These are phyloP conservation scores for Gymnopus androsaceus DNA, from an alignment of 1,284 basidiomycete species.

Conservation along the genomic window DNA sequence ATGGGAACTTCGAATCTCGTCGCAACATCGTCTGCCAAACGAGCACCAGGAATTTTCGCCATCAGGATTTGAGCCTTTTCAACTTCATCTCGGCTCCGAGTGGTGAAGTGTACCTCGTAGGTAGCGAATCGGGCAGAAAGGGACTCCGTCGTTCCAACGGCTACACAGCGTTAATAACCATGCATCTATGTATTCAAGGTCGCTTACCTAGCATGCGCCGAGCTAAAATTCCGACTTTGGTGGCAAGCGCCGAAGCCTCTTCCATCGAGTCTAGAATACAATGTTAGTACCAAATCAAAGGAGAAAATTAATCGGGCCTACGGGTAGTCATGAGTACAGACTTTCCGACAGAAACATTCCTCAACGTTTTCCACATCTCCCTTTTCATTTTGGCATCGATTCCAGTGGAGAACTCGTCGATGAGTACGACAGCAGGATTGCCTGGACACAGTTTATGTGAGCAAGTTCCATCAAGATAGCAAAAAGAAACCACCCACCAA, in stretches of 20 bases:
- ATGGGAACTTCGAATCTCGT: slow-evolving; percentile 79
- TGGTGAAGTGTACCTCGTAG: slow-evolving; percentile 80
- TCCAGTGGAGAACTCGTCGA: slow-evolving; percentile 84
- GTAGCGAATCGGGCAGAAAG: slow-evolving; percentile 68
- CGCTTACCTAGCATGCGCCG: slow-evolving; percentile 64
- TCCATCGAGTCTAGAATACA: slow-evolving; percentile 71
- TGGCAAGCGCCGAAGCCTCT: slow-evolving; percentile 77
- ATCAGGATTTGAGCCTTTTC: slow-evolving; percentile 60
- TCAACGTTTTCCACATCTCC: slow-evolving; percentile 78
- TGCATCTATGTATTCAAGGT: background rate
- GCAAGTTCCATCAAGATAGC: background rate
- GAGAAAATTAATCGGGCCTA: slow-evolving; percentile 39
- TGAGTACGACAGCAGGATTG: slow-evolving; percentile 75
- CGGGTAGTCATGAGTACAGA: slow-evolving; percentile 71
- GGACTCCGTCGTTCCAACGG: slow-evolving; percentile 67
- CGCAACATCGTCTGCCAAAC: slow-evolving; percentile 74
- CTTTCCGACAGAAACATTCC: slow-evolving; percentile 64
- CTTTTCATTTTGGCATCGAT: slow-evolving; percentile 83
- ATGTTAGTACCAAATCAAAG: background rate
- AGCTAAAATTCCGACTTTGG: slow-evolving; percentile 72
- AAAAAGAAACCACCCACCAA: slow-evolving; percentile 47
- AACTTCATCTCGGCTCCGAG: slow-evolving; percentile 62
- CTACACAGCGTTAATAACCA: slow-evolving; percentile 27
- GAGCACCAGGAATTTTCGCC: slow-evolving; percentile 60
- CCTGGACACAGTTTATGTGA: slow-evolving; percentile 39